These are phyloP conservation scores for Hypoxylon sp. DNA, from an alignment of 2,329 filamentous ascomycete species.

Conservation along the genomic window DNA sequence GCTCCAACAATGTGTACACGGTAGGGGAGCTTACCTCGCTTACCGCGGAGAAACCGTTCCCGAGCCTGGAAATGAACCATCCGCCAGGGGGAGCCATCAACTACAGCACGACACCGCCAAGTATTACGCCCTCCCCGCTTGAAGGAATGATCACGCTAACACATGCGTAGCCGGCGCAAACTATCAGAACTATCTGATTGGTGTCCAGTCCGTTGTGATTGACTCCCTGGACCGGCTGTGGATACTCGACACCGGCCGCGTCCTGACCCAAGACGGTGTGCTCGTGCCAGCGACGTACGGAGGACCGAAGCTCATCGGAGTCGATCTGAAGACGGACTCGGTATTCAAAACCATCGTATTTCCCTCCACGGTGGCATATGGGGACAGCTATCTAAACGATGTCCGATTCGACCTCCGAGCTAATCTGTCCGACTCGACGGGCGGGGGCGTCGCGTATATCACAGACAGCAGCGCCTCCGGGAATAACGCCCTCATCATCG, in stretches of 20 bases:
- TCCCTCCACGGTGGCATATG: conserved; percentile 51
- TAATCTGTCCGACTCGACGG: conserved; percentile 47
- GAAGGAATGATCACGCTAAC: background rate
- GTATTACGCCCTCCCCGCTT: conserved; percentile 10
- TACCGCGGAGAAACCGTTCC: conserved; percentile 38
- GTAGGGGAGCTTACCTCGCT: conserved; percentile 48
- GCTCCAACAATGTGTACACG: conserved; percentile 49
- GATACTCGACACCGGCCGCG: conserved; percentile 61
- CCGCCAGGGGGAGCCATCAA: conserved; percentile 58
- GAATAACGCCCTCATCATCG: conserved; percentile 58
- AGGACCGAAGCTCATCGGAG: conserved; percentile 59
- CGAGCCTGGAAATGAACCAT: conserved; percentile 50
- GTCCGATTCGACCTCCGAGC: conserved; percentile 60
- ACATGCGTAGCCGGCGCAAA: conserved; percentile 49
- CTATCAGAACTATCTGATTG: conserved; percentile 58
- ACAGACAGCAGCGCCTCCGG: conserved; percentile 59
- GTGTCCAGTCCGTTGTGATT: conserved; percentile 60
- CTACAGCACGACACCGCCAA: conserved; percentile 54
- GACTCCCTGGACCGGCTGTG: conserved; percentile 59
- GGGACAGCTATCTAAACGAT: conserved; percentile 61
- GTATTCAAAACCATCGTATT: conserved; percentile 61
- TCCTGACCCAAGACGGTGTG: conserved; percentile 47
- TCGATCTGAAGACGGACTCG: conserved; percentile 54
- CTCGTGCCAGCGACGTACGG: conserved; percentile 55
- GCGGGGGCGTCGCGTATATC: conserved; percentile 60